These are phyloP conservation scores for Exophiala mesophila DNA, from an alignment of 2,329 filamentous ascomycete genomes.

Conservation along the genomic window DNA sequence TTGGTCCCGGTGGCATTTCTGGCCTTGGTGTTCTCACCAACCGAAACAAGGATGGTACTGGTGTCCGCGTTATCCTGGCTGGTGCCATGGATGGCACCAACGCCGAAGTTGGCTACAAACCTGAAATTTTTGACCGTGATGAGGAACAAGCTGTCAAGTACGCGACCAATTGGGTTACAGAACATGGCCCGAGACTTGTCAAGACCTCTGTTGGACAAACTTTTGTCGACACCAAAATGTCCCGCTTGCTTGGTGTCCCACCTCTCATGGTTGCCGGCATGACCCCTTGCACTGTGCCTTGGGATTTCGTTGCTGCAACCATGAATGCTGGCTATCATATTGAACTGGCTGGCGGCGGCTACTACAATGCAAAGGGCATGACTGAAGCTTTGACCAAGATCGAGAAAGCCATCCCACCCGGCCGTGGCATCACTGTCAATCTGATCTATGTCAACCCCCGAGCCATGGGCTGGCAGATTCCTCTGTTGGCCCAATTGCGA, in stretches of 20 bases:
- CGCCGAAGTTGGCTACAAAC: slow-evolving; percentile 91
- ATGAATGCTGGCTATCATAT: slow-evolving; percentile 96
- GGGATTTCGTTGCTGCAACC: slow-evolving; percentile 86
- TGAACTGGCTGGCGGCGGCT: slow-evolving; percentile 83
- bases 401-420: slow-evolving; percentile 74
- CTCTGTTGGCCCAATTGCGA: slow-evolving; percentile 71
- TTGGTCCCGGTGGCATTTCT: slow-evolving; percentile 93
- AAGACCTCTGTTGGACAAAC: slow-evolving; percentile 85
- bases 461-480: slow-evolving; percentile 90
- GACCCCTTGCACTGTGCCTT: slow-evolving; percentile 83
- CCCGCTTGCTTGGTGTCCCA: slow-evolving; percentile 74
- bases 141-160: slow-evolving; percentile 92
- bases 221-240: slow-evolving; percentile 96
- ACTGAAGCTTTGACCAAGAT: slow-evolving; percentile 79
- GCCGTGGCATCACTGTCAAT: slow-evolving; percentile 83
- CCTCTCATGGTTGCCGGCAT: slow-evolving; percentile 90
- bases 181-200: slow-evolving; percentile 86
- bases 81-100: slow-evolving; percentile 90
- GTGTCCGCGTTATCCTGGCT: slow-evolving; percentile 91
- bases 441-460: slow-evolving; percentile 86
- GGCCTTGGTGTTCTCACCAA: slow-evolving; percentile 94
- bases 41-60: slow-evolving; percentile 98
- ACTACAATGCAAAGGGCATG: slow-evolving; percentile 79
- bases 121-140: slow-evolving; percentile 94
- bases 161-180: slow-evolving; percentile 95